phyloP scores from a whole-genome alignment of 768 basidiomycete species.

The Russula lepida region DNA sequence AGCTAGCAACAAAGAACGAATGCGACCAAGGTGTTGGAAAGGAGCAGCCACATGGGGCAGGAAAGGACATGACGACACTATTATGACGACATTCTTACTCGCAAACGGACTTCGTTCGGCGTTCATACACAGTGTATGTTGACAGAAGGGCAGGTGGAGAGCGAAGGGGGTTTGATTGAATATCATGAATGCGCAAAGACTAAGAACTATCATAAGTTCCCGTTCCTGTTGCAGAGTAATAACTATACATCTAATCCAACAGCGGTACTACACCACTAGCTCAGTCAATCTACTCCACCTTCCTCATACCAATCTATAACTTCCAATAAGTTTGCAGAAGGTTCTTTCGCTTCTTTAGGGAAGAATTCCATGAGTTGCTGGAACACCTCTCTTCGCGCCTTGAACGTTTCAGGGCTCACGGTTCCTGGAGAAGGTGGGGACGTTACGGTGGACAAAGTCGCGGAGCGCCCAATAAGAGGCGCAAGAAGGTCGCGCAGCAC shows the following conservation, averaged over 20 bases:
- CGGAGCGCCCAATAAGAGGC: constrained; percentile 41
- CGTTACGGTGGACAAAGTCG: constrained; percentile 20
- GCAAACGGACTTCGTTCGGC: no score
- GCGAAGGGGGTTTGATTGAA: no score
- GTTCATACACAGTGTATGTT: no score
- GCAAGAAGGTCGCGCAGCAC: constrained; percentile 60
- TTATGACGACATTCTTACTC: no score
- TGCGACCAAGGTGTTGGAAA: no score
- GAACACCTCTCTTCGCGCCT: constrained; percentile 62
- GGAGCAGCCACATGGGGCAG: no score
- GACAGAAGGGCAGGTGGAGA: no score
- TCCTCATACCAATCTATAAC: constrained; percentile 40
- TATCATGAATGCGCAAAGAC: no score
- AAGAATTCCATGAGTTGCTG: constrained; percentile 59
- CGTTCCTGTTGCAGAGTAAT: not conserved
- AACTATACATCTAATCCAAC: not conserved
- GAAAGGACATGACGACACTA: no score
- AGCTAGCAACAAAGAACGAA: no score
- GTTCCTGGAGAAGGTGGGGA: constrained; percentile 21
- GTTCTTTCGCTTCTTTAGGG: constrained; percentile 56
- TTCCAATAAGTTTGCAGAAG: constrained; percentile 52
- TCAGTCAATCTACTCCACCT: constrained; percentile 16
- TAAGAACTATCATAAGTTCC: no score
- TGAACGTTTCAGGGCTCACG: constrained; percentile 39
- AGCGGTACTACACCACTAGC: not conserved